A percentile compares a stretch with the other conserved stretches of the same genome.
These are phyloP conservation scores for Exophiala spinifera DNA, from an alignment of 2,329 filamentous ascomycete genomes.

Conservation along the genomic window DNA sequence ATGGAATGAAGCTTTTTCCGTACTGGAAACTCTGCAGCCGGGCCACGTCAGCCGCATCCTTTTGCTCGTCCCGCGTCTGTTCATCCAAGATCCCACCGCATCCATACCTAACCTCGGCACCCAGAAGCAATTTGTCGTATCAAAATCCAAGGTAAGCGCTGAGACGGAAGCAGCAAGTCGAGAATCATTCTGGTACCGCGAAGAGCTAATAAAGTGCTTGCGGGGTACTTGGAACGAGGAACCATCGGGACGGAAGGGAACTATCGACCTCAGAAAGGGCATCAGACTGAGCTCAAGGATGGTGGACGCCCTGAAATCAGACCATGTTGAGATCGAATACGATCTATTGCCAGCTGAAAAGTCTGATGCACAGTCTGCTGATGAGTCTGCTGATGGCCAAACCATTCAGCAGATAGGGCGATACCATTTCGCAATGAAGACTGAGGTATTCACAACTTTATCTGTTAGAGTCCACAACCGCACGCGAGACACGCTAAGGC, in stretches of 20 bases:
- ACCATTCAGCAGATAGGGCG: conserved; percentile 41
- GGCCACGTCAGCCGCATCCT: conserved; percentile 69
- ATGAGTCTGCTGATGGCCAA: conserved; percentile 9
- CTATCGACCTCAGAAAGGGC: conserved; percentile 67
- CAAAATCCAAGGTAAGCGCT: conserved; percentile 71
- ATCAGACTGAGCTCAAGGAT: conserved; percentile 69
- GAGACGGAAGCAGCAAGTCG: conserved; percentile 73
- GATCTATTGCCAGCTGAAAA: conserved; percentile 31
- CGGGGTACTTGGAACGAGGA: conserved; percentile 68
- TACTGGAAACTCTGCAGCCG: conserved; percentile 52
- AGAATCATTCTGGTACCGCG: conserved; percentile 89
- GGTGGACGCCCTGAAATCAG: conserved; percentile 77
- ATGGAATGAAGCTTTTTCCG: conserved; percentile 30
- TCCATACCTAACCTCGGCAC: conserved; percentile 74
- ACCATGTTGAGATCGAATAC: conserved; percentile 69
- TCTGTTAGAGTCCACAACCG: conserved; percentile 72
- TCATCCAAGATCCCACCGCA: conserved; percentile 71
- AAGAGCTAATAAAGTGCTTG: conserved; percentile 70
- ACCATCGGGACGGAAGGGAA: conserved; percentile 59
- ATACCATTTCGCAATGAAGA: conserved; percentile 47
- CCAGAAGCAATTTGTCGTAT: conserved; percentile 92
- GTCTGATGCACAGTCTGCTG: conserved; percentile 7
- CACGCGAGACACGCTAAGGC: conserved; percentile 63
- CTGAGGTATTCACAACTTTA: conserved; percentile 67
- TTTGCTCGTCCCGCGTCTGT: conserved; percentile 71